Evolutionary conservation across 192 early-diverging fungal genomes (phyloP).

Genomic region (Podila verticillata): DNA sequence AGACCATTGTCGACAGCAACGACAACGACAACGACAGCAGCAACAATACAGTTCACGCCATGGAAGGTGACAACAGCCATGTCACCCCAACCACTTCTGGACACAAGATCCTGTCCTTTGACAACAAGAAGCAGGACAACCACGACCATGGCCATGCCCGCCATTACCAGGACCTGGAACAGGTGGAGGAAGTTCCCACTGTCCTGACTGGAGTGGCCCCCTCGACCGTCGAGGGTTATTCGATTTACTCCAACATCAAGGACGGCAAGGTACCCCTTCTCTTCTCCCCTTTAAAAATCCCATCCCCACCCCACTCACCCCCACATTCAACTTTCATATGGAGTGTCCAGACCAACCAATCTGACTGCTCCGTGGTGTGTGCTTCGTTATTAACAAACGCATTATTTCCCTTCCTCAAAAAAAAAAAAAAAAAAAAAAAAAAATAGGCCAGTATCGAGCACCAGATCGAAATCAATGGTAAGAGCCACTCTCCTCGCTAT

Average conservation of each 20-base stretch:
- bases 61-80: not conserved
- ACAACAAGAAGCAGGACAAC: not conserved
- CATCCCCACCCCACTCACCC: too few species aligned
- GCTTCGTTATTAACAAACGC: not conserved
- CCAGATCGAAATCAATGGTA: conserved; percentile 45
- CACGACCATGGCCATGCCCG: not conserved
- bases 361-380: not conserved
- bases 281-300: not conserved
- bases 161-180: too few species aligned
- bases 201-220: not conserved
- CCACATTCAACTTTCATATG: not conserved
- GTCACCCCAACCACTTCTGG: conserved; percentile 2
- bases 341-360: not conserved
- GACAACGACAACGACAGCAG: not conserved
- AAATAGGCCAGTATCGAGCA: conserved; percentile 39
- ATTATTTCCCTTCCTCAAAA: not conserved
- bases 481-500: not conserved
- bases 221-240: conserved; percentile 24
- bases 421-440: not conserved
- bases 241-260: conserved; percentile 44
- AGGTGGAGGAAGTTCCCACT: conserved; percentile 1
- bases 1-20: not conserved
- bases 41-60: conserved; percentile 3
- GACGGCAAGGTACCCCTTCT: conserved; percentile 28
- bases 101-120: conserved; percentile 21